Base-by-base conservation (phyloP, 805 yeast genomes). In the Tanozyma kutaoensis region DNA sequence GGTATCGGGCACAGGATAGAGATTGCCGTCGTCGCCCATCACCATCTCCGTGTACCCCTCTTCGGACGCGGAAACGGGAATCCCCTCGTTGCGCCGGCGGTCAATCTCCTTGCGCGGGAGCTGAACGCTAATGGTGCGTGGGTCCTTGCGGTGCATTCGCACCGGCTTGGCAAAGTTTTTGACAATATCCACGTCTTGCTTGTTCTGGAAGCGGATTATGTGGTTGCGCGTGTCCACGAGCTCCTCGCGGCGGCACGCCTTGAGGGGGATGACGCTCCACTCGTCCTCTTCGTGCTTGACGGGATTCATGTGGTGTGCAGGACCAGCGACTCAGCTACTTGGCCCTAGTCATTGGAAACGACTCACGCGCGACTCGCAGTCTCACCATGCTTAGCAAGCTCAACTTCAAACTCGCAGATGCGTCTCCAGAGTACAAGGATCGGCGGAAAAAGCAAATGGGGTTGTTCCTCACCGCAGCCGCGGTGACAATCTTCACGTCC, bases 91-190 rank as follows among this genome's bases (percentile, higher is more conserved):
- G 45, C 58, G 48, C 44, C 66, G 38, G 28, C 64, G 69, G 28
- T 77, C 88, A 38, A 79, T 67, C 45, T 80, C 91, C 31, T 76
- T 72, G 40, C 85, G 55, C 2, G 86, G 74, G 39, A 84, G 58
- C 49, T 84, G 93, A 45, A 80, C 80, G 48, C 86, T 95, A 45
- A 88, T 59, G 46, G 82, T 81, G 43, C 84, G 71, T 1, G 98
- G 95, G 50, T 88, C 97, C 46, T 88, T 86, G 39, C 97, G 66
- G 49, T 86, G 96, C 45, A 88, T 57, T 40, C 95, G 61, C 12
- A 86, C 76, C 0, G 98, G 98, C 32, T 69, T 68, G 30, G 72
- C 75, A 48, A 88, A 91, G 34, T 74, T 73, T 20, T 58, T 55
- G 22, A 60, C 53, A 8, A 91, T 88, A 36, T 82, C 82, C 20